Conservation (phyloP, 192 early-diverging fungal genomes). For the Mortierella alpina region DNA sequence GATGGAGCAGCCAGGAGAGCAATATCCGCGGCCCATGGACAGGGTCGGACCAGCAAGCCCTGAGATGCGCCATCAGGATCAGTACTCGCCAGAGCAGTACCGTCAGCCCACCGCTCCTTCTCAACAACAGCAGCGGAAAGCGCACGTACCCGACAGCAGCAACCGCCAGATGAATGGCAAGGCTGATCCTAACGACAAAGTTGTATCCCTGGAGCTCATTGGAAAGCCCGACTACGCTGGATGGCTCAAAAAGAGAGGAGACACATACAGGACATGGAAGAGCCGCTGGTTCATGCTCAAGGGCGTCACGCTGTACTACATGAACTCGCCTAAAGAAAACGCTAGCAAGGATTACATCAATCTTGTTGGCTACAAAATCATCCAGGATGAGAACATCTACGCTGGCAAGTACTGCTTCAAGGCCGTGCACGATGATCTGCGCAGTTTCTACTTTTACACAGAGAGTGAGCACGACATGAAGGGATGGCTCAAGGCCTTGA, state of each 20-base stretch:
- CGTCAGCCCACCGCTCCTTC: not conserved
- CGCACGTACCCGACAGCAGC: slow-evolving; percentile 26
- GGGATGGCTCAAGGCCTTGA: slow-evolving; percentile 68
- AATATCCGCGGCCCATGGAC: slow-evolving; percentile 22
- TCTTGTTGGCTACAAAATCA: slow-evolving; percentile 67
- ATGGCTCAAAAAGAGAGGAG: slow-evolving; percentile 69
- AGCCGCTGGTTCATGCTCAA: slow-evolving; percentile 73
- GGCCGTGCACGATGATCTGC: slow-evolving; percentile 65
- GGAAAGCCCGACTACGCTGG: slow-evolving; percentile 68
- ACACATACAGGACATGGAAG: slow-evolving; percentile 71
- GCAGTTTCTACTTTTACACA: slow-evolving; percentile 69
- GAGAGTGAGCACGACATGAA: slow-evolving; percentile 63
- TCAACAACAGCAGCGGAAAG: slow-evolving; percentile 38
- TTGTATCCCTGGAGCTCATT: slow-evolving; percentile 44
- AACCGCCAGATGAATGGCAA: slow-evolving; percentile 39
- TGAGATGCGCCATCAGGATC: slow-evolving; percentile 24
- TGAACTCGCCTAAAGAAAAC: slow-evolving; percentile 62
- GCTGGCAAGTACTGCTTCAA: slow-evolving; percentile 75
- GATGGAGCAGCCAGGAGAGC: not conserved
- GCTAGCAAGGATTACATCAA: slow-evolving; percentile 70
- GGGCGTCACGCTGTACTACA: slow-evolving; percentile 66
- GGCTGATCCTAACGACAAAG: slow-evolving; percentile 36
- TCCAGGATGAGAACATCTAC: slow-evolving; percentile 69
- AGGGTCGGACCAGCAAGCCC: slow-evolving; percentile 4
- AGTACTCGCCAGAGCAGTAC: not conserved